Evolutionary conservation across 2,329 filamentous ascomycete genomes (phyloP), one percentile per base, ranked within the genome.

Genomic region (Tothia fuscella): DNA sequence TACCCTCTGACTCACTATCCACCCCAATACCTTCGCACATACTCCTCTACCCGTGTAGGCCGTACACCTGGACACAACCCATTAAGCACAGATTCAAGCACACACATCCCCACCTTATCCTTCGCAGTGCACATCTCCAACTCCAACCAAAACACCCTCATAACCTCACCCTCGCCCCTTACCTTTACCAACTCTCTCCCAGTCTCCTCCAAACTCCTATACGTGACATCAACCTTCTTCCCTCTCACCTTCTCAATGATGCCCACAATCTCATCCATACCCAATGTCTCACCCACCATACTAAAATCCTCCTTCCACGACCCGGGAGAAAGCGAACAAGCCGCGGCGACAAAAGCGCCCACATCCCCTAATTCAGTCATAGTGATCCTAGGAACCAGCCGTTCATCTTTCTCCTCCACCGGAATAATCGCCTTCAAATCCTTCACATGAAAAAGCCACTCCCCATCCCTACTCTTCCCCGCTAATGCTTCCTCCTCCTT

Each of bases 321-420:
- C 2, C 51, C 51, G 20, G 51, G 47, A 5, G 52, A 46, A 36
- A 61, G 42, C 41, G 51, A 48, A 41, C 58, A 49, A 13, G 51
- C 53, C 6, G 56, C 55, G 10, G 53, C 56, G 20, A 58, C 48
- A 46, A 58, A 58, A 13, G 47, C 38, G 6, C 56, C 56, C 22
- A 56, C 48, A 46, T 61, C 58, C 5, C 52, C 44, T 34, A 61
- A 51, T 38, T 58, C 51, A 16, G 55, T 61, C 48, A 60, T 42
- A 1, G 50, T 57, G 13, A 59, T 32, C 5, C 39, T 30, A 5
- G 57, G 56, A 17, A 49, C 46, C 9, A 33, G 33, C 2, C 51
- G 20, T 29, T 24, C 56, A 26, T 51, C 46, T 13, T 42, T 43
- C 24, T 29, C 46, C 24, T 29, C 46, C 14, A 56, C 38, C 7